A percentile compares a stretch with the other conserved stretches of the same genome.
phyloP scores from a whole-genome alignment of 345 rosid genomes.

The Gossypium bickii region DNA sequence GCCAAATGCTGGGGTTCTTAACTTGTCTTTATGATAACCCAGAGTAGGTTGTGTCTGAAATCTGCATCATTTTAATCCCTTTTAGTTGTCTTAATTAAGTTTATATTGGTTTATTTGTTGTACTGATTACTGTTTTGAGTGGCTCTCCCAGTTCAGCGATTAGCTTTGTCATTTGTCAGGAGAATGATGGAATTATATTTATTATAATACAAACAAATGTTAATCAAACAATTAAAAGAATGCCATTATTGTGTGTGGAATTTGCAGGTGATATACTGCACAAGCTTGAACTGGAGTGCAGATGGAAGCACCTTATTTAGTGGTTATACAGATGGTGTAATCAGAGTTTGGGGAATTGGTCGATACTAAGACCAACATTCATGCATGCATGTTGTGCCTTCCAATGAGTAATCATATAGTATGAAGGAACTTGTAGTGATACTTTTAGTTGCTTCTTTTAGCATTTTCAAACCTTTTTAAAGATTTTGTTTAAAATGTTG shows the following conservation, averaged over 20 bases:
- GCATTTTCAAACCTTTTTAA: slow-evolving; percentile 14
- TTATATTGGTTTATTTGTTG: neutral
- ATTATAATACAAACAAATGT: neutral
- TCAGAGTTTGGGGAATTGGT: slow-evolving; percentile 95
- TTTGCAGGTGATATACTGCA: slow-evolving; percentile 81
- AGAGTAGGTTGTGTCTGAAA: neutral
- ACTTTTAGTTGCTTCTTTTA: slow-evolving; percentile 10
- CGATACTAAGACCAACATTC: slow-evolving; percentile 40
- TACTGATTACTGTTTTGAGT: neutral
- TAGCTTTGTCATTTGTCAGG: neutral
- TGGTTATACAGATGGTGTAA: slow-evolving; percentile 91
- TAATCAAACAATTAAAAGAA: neutral
- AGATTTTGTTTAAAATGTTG: slow-evolving; percentile 21
- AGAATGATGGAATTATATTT: neutral
- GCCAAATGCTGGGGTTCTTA: too few relatives aligned
- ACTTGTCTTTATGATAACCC: neutral
- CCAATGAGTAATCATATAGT: neutral
- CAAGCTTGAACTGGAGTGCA: slow-evolving; percentile 84
- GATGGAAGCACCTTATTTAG: slow-evolving; percentile 96
- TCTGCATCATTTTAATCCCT: neutral
- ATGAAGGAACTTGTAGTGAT: neutral
- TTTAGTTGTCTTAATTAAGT: neutral
- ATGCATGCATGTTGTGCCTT: neutral
- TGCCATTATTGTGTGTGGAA: neutral
- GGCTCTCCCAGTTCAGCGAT: neutral